A percentile compares a stretch with the other conserved stretches of the same genome.
These are phyloP conservation scores for Coemansia sp. DNA, from an alignment of 192 early-diverging fungal genomes.

Conservation along the genomic window DNA sequence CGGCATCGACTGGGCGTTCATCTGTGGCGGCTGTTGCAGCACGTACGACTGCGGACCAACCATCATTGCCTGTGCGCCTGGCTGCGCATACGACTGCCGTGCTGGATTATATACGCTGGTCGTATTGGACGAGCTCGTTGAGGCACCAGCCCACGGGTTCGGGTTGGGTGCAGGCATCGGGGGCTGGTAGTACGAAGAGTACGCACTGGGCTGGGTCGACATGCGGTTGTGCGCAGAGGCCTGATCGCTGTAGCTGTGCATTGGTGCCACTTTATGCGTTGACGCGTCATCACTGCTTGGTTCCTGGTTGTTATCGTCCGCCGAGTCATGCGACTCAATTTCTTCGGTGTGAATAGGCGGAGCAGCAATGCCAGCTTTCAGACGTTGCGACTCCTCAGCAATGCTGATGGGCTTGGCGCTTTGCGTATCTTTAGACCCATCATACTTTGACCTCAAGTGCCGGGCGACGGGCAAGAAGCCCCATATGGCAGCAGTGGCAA, in stretches of 20 bases:
- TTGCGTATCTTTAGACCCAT: constrained; percentile 5
- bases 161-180: constrained; percentile 5
- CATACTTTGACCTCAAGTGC: constrained; percentile 17
- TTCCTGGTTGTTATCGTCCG: not conserved
- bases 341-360: constrained; percentile 10
- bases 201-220: constrained; percentile 4
- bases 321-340: not conserved
- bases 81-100: constrained; percentile 12
- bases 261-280: not conserved
- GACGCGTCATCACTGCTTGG: constrained; percentile 7
- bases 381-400: constrained; percentile 5
- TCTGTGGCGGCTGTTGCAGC: not conserved
- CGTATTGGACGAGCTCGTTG: constrained; percentile 3
- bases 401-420: constrained; percentile 12
- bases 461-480: constrained; percentile 28
- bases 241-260: constrained; percentile 10
- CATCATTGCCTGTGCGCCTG: not conserved
- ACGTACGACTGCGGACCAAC: constrained; percentile 3
- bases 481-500: constrained; percentile 23
- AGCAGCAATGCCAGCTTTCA: constrained; percentile 9
- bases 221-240: not conserved
- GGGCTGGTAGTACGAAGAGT: constrained; percentile 13
- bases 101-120: constrained; percentile 4
- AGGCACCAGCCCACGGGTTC: constrained; percentile 26
- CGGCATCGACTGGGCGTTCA: too few species aligned